Base-by-base conservation (phyloP, 192 early-diverging fungal genomes). In the Dispira simplex region DNA sequence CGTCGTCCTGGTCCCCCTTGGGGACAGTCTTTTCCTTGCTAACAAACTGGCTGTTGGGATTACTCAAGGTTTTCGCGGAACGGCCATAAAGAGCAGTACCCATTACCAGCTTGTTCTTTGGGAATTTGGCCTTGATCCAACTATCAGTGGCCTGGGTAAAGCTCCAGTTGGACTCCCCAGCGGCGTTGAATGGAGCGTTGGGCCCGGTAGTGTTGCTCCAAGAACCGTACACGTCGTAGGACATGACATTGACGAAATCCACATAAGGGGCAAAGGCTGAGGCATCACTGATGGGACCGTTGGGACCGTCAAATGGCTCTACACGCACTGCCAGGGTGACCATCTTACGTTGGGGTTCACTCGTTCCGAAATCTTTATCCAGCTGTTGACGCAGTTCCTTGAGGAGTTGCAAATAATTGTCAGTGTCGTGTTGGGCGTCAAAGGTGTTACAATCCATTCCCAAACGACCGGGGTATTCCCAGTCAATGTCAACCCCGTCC, bases 401-500 rank as follows among this genome's bases (percentile, higher is more conserved):
- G 23, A 90, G 71, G 26, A 90, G 72, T 11, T 25, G 48, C 16
- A 80, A 67, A 60, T 81, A 84, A 71, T 90, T 88, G 2, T 66
- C 67, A 10, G 81, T 70, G 62, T 90, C 89, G 59, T 83, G 79
- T 0, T 48, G 58, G 0, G 67, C 62, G 63, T 83, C 79, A 49
- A 82, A 72, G 12, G 46, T 62, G 49, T 74, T 76, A 63, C 72
- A 76, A 11, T 59, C 28, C 62, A 68, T 32, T 46, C 79, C 81
- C 23, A 70, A 68, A n/a, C 78, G 68, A 44, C 78, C 77, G 2
- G 80, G 87, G 62, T 84, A 88, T 68, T 89, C 87, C 73, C 71
- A 88, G 68, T 88, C 88, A 64, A 90, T 72, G 66, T 90, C 88
- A 62, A 85, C 76, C 63, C 88, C 88, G 73, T 88, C 85, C 1